Conservation (phyloP, 108 stramenopile genomes). For the Pseudonitzschia multiseries region DNA sequence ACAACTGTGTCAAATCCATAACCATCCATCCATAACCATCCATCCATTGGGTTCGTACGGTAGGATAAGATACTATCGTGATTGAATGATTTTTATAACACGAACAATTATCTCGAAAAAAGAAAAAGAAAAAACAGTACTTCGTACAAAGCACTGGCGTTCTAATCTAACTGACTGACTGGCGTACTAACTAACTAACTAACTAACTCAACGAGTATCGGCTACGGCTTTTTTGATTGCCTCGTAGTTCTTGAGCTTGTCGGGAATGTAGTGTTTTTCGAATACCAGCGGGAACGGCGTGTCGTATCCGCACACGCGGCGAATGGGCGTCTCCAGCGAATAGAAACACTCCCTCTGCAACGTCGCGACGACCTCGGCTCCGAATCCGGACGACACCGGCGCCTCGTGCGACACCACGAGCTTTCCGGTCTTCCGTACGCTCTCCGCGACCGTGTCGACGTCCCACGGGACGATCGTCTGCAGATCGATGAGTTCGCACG, state of each 20-base stretch:
- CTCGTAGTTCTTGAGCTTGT: slow-evolving; percentile 87
- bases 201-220: too few relatives aligned
- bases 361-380: slow-evolving; percentile 87
- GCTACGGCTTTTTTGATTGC: slow-evolving; percentile 70
- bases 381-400: slow-evolving; percentile 91
- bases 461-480: slow-evolving; percentile 97
- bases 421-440: slow-evolving; percentile 94
- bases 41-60: neutral
- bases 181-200: too few relatives aligned
- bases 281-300: slow-evolving; percentile 95
- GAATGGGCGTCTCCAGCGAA: slow-evolving; percentile 88
- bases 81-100: too few relatives aligned
- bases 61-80: too few relatives aligned
- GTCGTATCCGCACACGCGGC: slow-evolving; percentile 95
- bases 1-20: neutral
- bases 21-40: neutral
- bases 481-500: slow-evolving; percentile 95
- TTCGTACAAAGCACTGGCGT: too few relatives aligned
- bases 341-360: slow-evolving; percentile 87
- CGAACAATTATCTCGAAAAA: too few relatives aligned
- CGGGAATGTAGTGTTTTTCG: slow-evolving; percentile 93
- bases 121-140: too few relatives aligned
- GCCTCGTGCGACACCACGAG: slow-evolving; percentile 96
- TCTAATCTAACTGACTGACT: too few relatives aligned
- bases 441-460: slow-evolving; percentile 65